These are phyloP conservation scores for Calonectria pseudoreteaudii DNA, from an alignment of 2,329 filamentous ascomycete genomes.

Conservation along the genomic window DNA sequence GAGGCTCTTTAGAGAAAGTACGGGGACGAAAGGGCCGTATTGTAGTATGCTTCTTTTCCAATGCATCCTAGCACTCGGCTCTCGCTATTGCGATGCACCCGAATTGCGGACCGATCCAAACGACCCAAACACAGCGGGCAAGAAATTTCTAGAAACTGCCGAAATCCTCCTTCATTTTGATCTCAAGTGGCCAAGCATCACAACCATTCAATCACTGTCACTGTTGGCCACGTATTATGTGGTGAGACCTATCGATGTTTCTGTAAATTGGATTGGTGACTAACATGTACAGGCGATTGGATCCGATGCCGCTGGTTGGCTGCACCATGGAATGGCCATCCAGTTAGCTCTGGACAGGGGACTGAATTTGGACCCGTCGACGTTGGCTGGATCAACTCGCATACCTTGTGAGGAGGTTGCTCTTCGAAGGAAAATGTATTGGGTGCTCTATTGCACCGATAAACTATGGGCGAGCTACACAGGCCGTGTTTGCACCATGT, in stretches of 20 bases:
- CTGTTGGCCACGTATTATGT: slow-evolving; percentile 48
- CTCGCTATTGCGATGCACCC: slow-evolving; percentile 47
- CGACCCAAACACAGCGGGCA: slow-evolving; percentile 50
- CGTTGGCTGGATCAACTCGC: not conserved
- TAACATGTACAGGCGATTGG: slow-evolving; percentile 44
- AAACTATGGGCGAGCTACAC: slow-evolving; percentile 27
- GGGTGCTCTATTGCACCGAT: slow-evolving; percentile 21
- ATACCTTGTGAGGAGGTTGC: not conserved
- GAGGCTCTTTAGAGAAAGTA: slow-evolving; percentile 47
- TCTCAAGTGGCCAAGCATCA: slow-evolving; percentile 47
- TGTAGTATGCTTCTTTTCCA: slow-evolving; percentile 48
- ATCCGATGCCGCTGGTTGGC: slow-evolving; percentile 50
- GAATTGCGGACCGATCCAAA: slow-evolving; percentile 46
- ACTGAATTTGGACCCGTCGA: slow-evolving; percentile 47
- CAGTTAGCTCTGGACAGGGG: slow-evolving; percentile 52
- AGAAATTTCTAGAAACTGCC: slow-evolving; percentile 45
- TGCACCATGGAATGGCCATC: slow-evolving; percentile 52
- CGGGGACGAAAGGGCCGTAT: slow-evolving; percentile 42
- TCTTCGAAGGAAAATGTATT: slow-evolving; percentile 15
- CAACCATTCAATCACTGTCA: slow-evolving; percentile 50
- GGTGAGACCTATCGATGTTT: slow-evolving; percentile 4
- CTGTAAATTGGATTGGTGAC: not conserved
- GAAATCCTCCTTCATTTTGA: slow-evolving; percentile 35
- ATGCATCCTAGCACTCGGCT: slow-evolving; percentile 50
- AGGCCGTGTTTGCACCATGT: slow-evolving; percentile 22